Evolutionary conservation across 306 rosid genomes (phyloP), one percentile per base, ranked within the genome.

Genomic region (Cicer yamashitae): DNA sequence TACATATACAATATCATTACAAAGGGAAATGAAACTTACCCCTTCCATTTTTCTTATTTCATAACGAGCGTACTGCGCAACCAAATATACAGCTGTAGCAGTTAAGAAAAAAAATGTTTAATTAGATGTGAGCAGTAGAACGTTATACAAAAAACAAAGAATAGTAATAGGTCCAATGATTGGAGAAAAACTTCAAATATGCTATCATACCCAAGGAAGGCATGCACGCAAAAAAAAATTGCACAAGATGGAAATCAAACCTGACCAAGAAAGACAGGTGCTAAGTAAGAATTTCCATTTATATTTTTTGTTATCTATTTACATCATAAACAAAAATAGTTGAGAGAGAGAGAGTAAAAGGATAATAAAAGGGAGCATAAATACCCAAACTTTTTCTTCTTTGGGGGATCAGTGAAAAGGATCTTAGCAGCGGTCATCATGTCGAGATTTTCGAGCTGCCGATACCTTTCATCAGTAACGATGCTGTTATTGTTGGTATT

Each of bases 161-260:
- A 44, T 43, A 44, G 14, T 51, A 58, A 45, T 46, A 38, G 83
- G 45, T 22, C 34, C 46, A 56, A 72, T 67, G n/a, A 37, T 17
- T 47, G 69, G 63, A 13, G 40, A n/a, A 20, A 37, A 22, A 82
- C 46, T 48, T 58, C 37, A 63, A 61, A 60, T 25, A 43, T 66
- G 56, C 10, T 43, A 65, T 76, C 83, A 63, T 87, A 90, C 96
- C 96, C 70, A 92, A 75, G 58, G 99, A 90, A 83, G 99, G 97
- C 92, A 94, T 70, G 84, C 92, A 94, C 45, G 81, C 92, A 74
- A 90, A 90, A 80, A 90, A 89, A 41, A 92, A 78, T 78, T 94
- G 97, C 70, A 92, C 96, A 59, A 94, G 87, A 86, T 89, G 96
- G 79, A 94, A 94, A 80, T 92, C 98, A 56, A 91, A 2, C 97